A percentile compares a stretch with the other conserved stretches of the same genome.
phyloP scores from a whole-genome alignment of 208 protist species.

The Borovskyia barvae region DNA sequence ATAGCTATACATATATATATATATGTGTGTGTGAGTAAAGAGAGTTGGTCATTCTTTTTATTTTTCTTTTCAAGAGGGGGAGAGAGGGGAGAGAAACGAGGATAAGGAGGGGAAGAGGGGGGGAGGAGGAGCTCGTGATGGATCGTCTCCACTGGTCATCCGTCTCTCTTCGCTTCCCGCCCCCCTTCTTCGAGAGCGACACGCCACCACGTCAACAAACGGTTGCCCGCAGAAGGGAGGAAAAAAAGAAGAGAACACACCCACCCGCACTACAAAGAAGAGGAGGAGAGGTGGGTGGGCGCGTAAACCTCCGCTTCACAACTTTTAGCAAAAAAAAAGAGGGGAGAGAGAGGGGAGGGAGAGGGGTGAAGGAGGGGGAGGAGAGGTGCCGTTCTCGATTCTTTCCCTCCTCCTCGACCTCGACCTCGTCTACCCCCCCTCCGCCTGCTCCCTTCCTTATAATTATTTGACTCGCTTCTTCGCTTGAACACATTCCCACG shows the following conservation, averaged over 20 bases:
- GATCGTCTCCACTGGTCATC: no score
- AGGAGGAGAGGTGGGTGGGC: neutral
- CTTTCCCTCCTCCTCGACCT: neutral
- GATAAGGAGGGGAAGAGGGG: neutral
- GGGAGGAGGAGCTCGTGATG: no score
- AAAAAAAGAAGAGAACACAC: neutral
- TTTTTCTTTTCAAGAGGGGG: neutral
- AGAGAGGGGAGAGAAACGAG: neutral
- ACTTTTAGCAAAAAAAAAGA: slow-evolving; percentile 5
- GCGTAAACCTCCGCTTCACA: neutral
- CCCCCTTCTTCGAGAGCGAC: no score
- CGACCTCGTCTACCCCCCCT: neutral
- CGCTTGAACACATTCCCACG: no score
- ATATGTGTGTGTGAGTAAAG: no score
- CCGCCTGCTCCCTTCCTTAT: neutral
- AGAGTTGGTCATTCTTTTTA: neutral
- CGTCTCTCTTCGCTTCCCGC: no score
- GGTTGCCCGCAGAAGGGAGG: neutral
- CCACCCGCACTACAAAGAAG: neutral
- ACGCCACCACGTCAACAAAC: neutral
- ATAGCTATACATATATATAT: no score
- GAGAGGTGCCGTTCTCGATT: neutral
- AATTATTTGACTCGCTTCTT: neutral
- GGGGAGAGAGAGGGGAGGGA: neutral
- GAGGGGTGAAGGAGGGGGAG: no score